Evolutionary conservation across 495 filamentous ascomycete genomes (phyloP), one percentile per base, ranked within the genome.

Genomic region (Parachaetomium inaequale): DNA sequence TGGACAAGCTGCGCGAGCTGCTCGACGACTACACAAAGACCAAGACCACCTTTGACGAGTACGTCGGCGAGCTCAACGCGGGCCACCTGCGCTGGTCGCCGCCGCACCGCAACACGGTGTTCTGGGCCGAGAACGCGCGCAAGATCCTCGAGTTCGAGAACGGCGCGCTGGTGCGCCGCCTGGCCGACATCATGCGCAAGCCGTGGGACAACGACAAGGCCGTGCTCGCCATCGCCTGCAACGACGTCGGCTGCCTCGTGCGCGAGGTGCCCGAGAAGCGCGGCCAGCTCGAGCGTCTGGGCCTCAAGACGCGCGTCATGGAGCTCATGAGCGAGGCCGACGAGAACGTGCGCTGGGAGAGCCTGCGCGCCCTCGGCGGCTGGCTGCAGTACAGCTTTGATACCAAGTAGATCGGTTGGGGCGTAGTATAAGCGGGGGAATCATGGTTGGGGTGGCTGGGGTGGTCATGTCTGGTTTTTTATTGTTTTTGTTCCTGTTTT

Each of bases 41-140:
- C 40, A 95, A 97, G 77, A 98, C 95, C 6, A 98, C 93, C 0
- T 95, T 98, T 66, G 93, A 96, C 75, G 87, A 96, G 71, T 98
- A 98, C 73, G 89, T 91, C 14, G 88, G 89, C 46, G 94, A 98
- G 76, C 79, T 98, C 36, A 84, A 89, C 53, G 86, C 90, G 5
- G 93, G 94, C 38, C 92, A 96, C 72, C 82, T 98, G 43, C 87
- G 91, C 67, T 98, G 94, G 94, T 93, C 89, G 10, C 95, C 94
- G 38, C 93, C 95, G 3, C 94, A 98, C 72, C 90, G 92, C 66
- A 93, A 89, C 76, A 80, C 85, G 19, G 82, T 84, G 19, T 98
- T 98, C 80, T 98, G 94, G 94, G 86, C 85, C 51, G 94, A 97
- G 62, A 96, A 98, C 66, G 91, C 95, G n/a, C 86, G 91, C 43